Base-by-base conservation (phyloP, 306 rosid species). In the Glycyrrhiza uralensis region DNA sequence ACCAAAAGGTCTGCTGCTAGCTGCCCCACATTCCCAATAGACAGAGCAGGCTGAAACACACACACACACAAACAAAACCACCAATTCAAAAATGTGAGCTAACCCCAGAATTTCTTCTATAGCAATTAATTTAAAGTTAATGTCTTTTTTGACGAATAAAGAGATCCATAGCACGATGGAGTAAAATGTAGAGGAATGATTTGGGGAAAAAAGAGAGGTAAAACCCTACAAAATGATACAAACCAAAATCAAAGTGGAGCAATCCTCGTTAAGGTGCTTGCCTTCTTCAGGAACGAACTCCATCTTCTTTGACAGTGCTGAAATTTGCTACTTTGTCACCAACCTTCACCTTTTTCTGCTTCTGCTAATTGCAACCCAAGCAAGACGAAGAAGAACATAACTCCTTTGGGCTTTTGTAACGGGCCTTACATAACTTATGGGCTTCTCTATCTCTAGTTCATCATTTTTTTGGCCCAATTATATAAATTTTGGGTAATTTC, bases 21-120 rank as follows among this genome's bases (percentile, higher is more conserved):
- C 74, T 91, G 97, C 51, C 98, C 98, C 78, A 94, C 97, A 83
- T 94, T 89, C 19, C 96, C 97, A 76, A 91, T 89, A 4, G 97
- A 94, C 59, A 94, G 55, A 6, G 96, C 96, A 42, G 96, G 97
- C 97, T 94, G 75, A 8, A 59, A 72, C n/a, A n/a, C n/a, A n/a
- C n/a, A n/a, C n/a, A n/a, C n/a, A 17, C 15, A 79, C 17, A 67
- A n/a, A 60, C 13, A 72, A 28, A 14, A 39, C 13, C 47, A 18
- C 13, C 4, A 47, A 26, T 66, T 68, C 18, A 68, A 47, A 46
- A 32, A 12, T 28, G 0, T 26, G 19, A 76, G 79, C 30, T n/a
- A 77, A 75, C 44, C 69, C 55, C 77, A 46, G 23, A 29, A 51
- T 67, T 50, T 59, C 6, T 13, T 5, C 18, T 2, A 41, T n/a